Evolutionary conservation across 2,329 filamentous ascomycete genomes (phyloP).

Genomic region (Pyrenochaeta sp.): DNA sequence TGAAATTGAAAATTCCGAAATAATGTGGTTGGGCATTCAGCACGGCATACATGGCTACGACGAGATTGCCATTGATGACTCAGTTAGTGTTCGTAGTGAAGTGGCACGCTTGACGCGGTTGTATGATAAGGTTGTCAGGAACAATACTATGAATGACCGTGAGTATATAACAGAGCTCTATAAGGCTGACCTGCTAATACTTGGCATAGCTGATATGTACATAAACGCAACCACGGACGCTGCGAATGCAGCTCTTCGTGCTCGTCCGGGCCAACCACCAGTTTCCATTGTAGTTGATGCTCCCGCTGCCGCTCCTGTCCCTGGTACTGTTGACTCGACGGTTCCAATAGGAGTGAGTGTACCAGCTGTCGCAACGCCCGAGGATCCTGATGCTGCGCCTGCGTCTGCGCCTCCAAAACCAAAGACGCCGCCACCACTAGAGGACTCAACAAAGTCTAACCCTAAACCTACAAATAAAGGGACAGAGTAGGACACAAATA

Average conservation of each 20-base stretch:
- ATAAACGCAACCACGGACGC: conserved; percentile 13
- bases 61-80: conserved; percentile 54
- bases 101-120: conserved; percentile 28
- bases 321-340: conserved; percentile 13
- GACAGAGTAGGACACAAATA: not conserved
- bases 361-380: conserved; percentile 15
- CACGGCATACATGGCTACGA: conserved; percentile 55
- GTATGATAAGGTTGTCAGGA: conserved; percentile 29
- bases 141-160: conserved; percentile 33
- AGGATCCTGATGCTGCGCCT: conserved; percentile 27
- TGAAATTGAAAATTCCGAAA: conserved; percentile 53
- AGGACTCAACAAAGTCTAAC: not conserved
- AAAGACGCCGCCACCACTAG: conserved; percentile 13
- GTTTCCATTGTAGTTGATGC: not conserved
- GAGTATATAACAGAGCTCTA: conserved; percentile 2
- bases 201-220: conserved; percentile 15
- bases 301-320: conserved; percentile 4
- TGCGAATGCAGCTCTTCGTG: conserved; percentile 13
- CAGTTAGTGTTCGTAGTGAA: conserved; percentile 22
- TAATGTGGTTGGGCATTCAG: conserved; percentile 56
- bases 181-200: not conserved
- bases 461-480: not conserved
- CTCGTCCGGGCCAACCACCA: conserved; percentile 10
- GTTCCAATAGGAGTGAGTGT: conserved; percentile 15
- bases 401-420: conserved; percentile 24